Evolutionary conservation across 106 monocot species (phyloP), one percentile per base, ranked within the genome.

Genomic region (Cymbidium sinense): DNA sequence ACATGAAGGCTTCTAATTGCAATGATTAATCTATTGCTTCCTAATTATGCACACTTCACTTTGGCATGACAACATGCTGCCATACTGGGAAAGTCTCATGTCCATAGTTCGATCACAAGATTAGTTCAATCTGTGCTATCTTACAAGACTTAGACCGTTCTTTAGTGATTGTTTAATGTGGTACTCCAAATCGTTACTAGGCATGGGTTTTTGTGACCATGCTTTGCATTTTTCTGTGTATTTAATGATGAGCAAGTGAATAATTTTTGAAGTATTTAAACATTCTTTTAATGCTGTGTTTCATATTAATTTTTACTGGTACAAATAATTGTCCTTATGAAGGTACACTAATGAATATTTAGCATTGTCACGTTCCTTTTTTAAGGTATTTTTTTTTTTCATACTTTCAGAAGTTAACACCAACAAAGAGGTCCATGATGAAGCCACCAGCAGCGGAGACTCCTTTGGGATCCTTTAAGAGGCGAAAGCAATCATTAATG

Each of bases 401-500:
- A 4, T 58, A 23, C 23, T 25, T 58, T 50, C 55, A 92, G 91
- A 87, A 77, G 79, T n/a, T 72, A 54, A 92, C 83, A 18, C 85
- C 89, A 50, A 77, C 79, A 30, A 92, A 92, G 58, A 75, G 85
- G 23, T 83, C 86, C 7, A 80, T 77, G 43, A 62, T 78, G 34
- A 91, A 81, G 78, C 28, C 79, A 51, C 78, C 88, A 55, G 76
- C 86, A 8, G 17, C 78, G 61, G 91, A 92, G 37, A 85, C 79
- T 23, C 79, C 91, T n/a, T 77, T 76, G 65, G 58, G 74, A 34
- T 85, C 88, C 70, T 92, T 82, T 23, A 89, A 87, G 85, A 87
- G 75, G 64, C 73, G 84, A 71, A 92, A 85, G 62, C 92, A 92
- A 67, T 70, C 86, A 2, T 33, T 70, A 17, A 85, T 85, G 81